Evolutionary conservation across 2,329 filamentous ascomycete genomes (phyloP), one percentile per base, ranked within the genome.

Genomic region (Stylonectria norvegica): DNA sequence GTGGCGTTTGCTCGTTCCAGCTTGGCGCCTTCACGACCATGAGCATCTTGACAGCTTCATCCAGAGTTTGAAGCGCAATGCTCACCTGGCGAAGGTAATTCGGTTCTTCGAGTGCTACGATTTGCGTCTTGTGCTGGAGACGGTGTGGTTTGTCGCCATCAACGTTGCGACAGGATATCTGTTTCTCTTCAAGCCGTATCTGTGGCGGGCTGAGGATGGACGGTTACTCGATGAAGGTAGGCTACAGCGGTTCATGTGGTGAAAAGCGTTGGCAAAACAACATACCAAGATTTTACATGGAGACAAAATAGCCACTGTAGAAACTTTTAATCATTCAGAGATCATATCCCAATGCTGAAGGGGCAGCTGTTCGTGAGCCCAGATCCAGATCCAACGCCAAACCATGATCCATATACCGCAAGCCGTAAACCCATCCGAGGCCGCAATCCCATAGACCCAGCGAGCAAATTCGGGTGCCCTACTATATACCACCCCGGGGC

Each of bases 191-290:
- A 72, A 73, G 54, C 81, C 80, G 0, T 93, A 87, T 48, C 63
- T 73, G 40, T 93, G 88, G 86, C 64, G 59, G 50, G 63, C 67
- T 1, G 69, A 71, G 37, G 69, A 75, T 18, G 78, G 78, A 7
- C 64, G 56, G 5, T 32, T 77, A 3, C 67, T 78, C 20, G 78
- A 82, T 32, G 68, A 58, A 0, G 81, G 79, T 4, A 69, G 68
- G 14, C 61, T 79, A 44, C 87, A 93, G 69, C 74, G 87, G 38
- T 94, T 94, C 60, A 86, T 94, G 80, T 94, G 86, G 86, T 89
- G 65, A n/a, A n/a, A n/a, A n/a, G n/a, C n/a, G n/a, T n/a, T n/a
- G n/a, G n/a, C n/a, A n/a, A n/a, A n/a, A n/a, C n/a, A n/a, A n/a
- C n/a, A 58, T 25, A 7, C 6, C 5, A 37, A 25, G 18, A 20